Conservation (phyloP, 1,139 yeast genomes). For the Zygoascus meyerae region DNA sequence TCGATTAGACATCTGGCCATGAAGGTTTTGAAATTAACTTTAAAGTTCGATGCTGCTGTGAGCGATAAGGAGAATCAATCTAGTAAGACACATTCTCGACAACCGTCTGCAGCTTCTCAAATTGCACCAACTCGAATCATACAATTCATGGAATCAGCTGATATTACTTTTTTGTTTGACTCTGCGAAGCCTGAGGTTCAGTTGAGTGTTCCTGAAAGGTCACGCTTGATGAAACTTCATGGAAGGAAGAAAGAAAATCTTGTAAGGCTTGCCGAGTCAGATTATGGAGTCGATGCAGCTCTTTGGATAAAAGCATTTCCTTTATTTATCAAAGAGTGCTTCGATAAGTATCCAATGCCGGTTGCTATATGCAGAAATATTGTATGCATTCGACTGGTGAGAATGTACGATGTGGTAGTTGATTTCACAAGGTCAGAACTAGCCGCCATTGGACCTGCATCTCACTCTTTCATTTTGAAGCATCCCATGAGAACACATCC, state of each 20-base stretch:
- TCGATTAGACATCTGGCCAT: slow-evolving; percentile 69
- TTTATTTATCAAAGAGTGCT: slow-evolving; percentile 60
- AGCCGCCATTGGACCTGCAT: slow-evolving; percentile 11
- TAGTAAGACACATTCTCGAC: slow-evolving; percentile 18
- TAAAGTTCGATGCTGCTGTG: slow-evolving; percentile 78
- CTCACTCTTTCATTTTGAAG: slow-evolving; percentile 23
- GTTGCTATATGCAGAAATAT: slow-evolving; percentile 92
- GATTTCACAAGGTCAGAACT: slow-evolving; percentile 13
- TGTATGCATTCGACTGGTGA: slow-evolving; percentile 83
- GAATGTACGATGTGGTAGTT: slow-evolving; percentile 74
- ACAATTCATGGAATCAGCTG: slow-evolving; percentile 66
- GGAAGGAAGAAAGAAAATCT: slow-evolving; percentile 58
- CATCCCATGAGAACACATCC: slow-evolving; percentile 47
- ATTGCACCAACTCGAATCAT: slow-evolving; percentile 78
- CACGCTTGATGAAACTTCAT: slow-evolving; percentile 60
- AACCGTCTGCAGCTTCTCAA: slow-evolving; percentile 20
- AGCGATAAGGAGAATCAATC: slow-evolving; percentile 41
- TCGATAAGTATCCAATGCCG: slow-evolving; percentile 83
- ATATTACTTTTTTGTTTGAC: slow-evolving; percentile 57
- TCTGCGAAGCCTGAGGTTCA: slow-evolving; percentile 47
- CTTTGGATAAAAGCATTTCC: slow-evolving; percentile 91
- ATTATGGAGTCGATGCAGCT: slow-evolving; percentile 91
- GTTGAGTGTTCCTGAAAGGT: slow-evolving; percentile 75
- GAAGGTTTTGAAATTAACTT: slow-evolving; percentile 65
- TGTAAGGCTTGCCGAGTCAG: slow-evolving; percentile 76